Conservation (phyloP, 805 yeast species). For the Priceomyces haplophilus region DNA sequence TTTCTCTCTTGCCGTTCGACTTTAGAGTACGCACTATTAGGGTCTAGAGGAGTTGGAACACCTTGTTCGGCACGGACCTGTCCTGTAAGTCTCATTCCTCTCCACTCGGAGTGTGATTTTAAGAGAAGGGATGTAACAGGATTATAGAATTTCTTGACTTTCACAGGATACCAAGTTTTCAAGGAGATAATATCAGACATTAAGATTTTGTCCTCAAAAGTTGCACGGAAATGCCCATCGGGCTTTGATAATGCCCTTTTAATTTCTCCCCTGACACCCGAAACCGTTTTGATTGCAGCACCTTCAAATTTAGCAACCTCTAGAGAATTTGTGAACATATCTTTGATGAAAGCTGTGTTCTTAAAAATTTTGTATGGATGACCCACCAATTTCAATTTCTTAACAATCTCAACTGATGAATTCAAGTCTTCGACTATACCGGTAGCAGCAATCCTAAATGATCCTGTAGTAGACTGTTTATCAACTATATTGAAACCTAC, state of each 20-base stretch:
- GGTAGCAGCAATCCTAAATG: constrained; percentile 93
- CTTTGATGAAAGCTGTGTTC: constrained; percentile 95
- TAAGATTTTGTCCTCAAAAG: constrained; percentile 92
- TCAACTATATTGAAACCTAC: constrained; percentile 92
- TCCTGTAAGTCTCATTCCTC: constrained; percentile 95
- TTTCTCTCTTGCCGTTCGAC: constrained; percentile 80
- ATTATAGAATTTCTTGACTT: constrained; percentile 85
- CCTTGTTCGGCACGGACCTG: constrained; percentile 77
- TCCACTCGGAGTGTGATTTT: constrained; percentile 80
- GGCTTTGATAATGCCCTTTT: constrained; percentile 92
- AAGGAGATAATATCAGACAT: constrained; percentile 86
- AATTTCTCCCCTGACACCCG: constrained; percentile 97
- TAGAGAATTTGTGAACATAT: constrained; percentile 87
- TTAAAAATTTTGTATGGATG: constrained; percentile 90
- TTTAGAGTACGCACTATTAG: constrained; percentile 56
- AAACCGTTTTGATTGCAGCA: constrained; percentile 92
- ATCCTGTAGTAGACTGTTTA: constrained; percentile 76
- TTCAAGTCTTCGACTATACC: constrained; percentile 95
- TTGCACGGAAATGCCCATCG: constrained; percentile 93
- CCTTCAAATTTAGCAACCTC: constrained; percentile 99
- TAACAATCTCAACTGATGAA: constrained; percentile 86
- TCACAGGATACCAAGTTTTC: constrained; percentile 96
- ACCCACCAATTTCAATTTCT: constrained; percentile 92
- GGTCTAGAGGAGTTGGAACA: constrained; percentile 57
- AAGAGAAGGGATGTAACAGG: constrained; percentile 91